These are phyloP conservation scores for Crithidia brevicula DNA, from an alignment of 208 protist genomes.

Conservation along the genomic window DNA sequence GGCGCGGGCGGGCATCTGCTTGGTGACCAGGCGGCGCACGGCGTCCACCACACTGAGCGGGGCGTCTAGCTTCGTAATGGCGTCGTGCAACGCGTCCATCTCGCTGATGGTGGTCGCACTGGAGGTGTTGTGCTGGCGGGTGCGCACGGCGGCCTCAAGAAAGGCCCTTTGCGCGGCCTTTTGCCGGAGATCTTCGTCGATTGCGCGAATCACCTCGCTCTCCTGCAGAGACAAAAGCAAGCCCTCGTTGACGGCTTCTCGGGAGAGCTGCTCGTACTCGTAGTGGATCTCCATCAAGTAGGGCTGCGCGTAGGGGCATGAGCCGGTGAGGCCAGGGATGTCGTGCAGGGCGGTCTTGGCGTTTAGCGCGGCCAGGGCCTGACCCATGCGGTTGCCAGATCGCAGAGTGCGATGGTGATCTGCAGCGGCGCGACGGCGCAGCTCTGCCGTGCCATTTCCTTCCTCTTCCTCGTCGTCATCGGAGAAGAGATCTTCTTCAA, in stretches of 20 bases:
- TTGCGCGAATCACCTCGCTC: constrained; percentile 49
- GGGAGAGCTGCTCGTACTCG: constrained; percentile 44
- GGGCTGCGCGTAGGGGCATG: constrained; percentile 38
- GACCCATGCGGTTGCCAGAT: constrained; percentile 25
- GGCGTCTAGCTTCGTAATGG: constrained; percentile 19
- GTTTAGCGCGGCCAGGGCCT: constrained; percentile 30
- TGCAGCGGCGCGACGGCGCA: not conserved
- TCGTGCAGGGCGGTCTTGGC: not conserved
- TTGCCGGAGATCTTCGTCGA: constrained; percentile 41
- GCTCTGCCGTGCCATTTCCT: not conserved
- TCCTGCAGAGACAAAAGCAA: constrained; percentile 55
- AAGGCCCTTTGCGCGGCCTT: constrained; percentile 23
- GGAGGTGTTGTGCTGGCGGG: constrained; percentile 12
- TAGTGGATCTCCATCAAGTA: constrained; percentile 68
- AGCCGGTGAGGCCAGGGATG: constrained; percentile 13
- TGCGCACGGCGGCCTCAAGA: constrained; percentile 21
- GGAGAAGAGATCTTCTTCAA: constrained; percentile 27
- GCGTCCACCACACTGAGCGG: constrained; percentile 8
- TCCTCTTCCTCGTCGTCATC: constrained; percentile 28
- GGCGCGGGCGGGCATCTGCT: constrained; percentile 11
- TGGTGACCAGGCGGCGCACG: constrained; percentile 22
- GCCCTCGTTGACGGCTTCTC: constrained; percentile 40
- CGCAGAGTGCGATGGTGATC: constrained; percentile 2
- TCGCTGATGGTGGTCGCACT: not conserved
- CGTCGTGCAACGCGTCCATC: constrained; percentile 13